Percentiles rank a stretch among this genome's conserved stretches.
Evolutionary conservation across 176 grass and related monocot species (phyloP).

Genomic region (Carex scoparia): DNA sequence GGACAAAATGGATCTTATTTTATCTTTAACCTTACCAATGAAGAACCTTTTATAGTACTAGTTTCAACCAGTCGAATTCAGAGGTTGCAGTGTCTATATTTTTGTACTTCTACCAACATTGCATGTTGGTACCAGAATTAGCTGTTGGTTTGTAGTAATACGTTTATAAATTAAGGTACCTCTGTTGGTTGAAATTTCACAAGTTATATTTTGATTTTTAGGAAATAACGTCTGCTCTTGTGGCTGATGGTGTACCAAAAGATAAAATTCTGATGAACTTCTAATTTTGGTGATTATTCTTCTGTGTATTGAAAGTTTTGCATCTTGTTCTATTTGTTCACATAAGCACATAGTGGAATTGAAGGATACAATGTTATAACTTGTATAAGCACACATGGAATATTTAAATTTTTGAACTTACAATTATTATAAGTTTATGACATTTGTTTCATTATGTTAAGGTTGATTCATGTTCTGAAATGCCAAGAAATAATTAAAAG

Average conservation of each 20-base stretch:
- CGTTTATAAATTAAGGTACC: background rate
- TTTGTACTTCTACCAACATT: background rate
- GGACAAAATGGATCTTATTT: background rate
- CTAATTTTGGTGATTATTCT: conserved; percentile 26
- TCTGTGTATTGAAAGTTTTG: background rate
- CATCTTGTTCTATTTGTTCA: background rate
- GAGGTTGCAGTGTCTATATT: background rate
- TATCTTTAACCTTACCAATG: background rate
- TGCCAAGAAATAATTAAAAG: background rate
- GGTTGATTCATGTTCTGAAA: background rate
- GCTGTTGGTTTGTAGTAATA: background rate
- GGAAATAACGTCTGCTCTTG: conserved; percentile 69
- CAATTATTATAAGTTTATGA: background rate
- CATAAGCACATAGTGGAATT: background rate
- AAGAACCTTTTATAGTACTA: background rate
- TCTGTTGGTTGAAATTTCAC: background rate
- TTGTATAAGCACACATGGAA: background rate
- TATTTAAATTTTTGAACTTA: background rate
- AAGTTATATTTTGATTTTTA: conserved; percentile 21
- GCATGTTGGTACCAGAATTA: background rate
- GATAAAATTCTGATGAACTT: conserved; percentile 73
- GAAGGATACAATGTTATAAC: background rate
- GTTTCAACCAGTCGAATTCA: background rate
- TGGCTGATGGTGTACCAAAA: conserved; percentile 60
- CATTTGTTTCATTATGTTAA: background rate